Evolutionary conservation across 1,139 yeast species (phyloP).

Genomic region (Suhomyces choctaworum): DNA sequence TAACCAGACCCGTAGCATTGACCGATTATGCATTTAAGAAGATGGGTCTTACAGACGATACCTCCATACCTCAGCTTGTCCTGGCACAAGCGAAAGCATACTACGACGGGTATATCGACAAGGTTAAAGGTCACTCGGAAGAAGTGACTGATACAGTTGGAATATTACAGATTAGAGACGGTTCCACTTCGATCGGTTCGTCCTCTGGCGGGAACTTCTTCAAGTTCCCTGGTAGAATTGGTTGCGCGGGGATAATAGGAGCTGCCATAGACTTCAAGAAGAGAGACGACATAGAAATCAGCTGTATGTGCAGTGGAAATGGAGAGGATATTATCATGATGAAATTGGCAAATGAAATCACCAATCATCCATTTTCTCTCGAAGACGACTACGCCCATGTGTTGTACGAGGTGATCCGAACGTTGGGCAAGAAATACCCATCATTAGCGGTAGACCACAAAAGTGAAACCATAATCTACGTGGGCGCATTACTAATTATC

Average conservation of each 20-base stretch:
- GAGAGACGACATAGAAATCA: constrained; percentile 21
- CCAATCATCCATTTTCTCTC: constrained; percentile 15
- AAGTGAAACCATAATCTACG: constrained; percentile 24
- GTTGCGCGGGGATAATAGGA: constrained; percentile 55
- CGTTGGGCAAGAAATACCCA: constrained; percentile 3
- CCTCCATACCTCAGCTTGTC: constrained; percentile 12
- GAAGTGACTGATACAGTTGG: constrained; percentile 40
- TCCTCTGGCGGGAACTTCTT: constrained; percentile 58
- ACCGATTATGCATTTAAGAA: constrained; percentile 11
- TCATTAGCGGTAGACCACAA: constrained; percentile 13
- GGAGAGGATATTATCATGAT: constrained; percentile 53
- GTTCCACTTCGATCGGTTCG: constrained; percentile 30
- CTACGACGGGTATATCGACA: constrained; percentile 17
- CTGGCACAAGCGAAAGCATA: constrained; percentile 19
- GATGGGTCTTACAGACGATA: neutral
- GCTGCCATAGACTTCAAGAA: constrained; percentile 36
- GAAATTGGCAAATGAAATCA: constrained; percentile 38
- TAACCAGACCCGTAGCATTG: constrained; percentile 30
- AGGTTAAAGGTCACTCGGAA: constrained; percentile 1
- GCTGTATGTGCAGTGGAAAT: constrained; percentile 54
- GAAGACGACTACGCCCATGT: constrained; percentile 7
- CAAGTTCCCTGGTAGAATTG: constrained; percentile 51
- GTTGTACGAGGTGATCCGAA: constrained; percentile 5
- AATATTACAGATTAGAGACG: constrained; percentile 17
- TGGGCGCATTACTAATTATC: constrained; percentile 35